Conservation (phyloP, 164 flowering plant genomes). For the Chloranthus sessilifolius region DNA sequence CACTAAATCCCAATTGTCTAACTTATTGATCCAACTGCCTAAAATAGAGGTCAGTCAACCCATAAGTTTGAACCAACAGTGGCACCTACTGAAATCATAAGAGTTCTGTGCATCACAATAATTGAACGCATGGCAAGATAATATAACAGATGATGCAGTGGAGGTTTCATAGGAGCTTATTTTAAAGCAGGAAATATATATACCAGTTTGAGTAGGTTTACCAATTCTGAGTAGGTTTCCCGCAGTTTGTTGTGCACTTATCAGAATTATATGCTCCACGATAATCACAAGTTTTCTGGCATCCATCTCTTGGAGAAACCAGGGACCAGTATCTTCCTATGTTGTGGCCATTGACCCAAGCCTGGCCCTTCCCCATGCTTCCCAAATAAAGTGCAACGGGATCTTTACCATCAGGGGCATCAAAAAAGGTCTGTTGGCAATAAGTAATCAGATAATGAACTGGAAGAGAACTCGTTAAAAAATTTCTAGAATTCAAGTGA, state of each 20-base stretch:
- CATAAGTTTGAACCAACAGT: no score
- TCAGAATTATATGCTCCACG: conserved; percentile 64
- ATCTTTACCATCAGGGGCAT: conserved; percentile 50
- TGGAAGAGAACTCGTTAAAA: neutral
- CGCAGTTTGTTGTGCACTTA: conserved; percentile 79
- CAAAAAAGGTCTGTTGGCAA: conserved; percentile 58
- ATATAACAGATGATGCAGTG: no score
- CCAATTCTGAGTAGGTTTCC: conserved; percentile 79
- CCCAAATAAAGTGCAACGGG: conserved; percentile 75
- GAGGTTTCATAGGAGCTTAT: no score
- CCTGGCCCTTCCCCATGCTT: conserved; percentile 98
- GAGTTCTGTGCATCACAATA: no score
- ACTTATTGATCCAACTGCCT: no score
- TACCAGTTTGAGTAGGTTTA: conserved; percentile 28
- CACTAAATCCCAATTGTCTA: no score
- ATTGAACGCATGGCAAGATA: no score
- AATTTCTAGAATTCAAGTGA: no score
- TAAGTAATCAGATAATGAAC: neutral
- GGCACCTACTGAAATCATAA: no score
- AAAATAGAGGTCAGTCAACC: no score
- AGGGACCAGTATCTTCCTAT: conserved; percentile 88
- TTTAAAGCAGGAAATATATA: no score
- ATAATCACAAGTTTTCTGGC: conserved; percentile 64
- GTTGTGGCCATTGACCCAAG: conserved; percentile 92
- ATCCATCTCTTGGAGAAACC: conserved; percentile 66